These are phyloP conservation scores for Colletotrichum orchidophilum DNA, from an alignment of 2,329 filamentous ascomycete species.

Conservation along the genomic window DNA sequence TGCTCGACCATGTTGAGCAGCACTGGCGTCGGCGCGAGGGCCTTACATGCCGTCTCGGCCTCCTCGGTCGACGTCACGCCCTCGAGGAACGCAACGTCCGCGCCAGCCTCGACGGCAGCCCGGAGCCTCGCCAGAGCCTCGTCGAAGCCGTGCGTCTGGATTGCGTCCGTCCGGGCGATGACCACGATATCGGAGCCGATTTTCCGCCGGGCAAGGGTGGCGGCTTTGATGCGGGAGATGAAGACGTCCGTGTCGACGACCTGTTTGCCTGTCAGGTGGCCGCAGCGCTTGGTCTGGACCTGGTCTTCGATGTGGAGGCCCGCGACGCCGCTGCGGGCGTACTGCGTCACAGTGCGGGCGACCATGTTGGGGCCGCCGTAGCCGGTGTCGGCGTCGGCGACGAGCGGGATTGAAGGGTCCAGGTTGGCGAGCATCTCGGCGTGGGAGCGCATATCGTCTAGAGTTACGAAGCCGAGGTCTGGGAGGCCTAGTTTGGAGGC, in stretches of 20 bases:
- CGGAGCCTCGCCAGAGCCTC: conserved; percentile 61
- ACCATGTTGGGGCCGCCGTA: conserved; percentile 65
- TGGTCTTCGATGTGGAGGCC: conserved; percentile 72
- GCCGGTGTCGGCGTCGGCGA: conserved; percentile 69
- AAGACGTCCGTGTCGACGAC: conserved; percentile 63
- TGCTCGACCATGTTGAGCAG: conserved; percentile 67
- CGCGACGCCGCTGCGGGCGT: conserved; percentile 64
- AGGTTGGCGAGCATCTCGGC: conserved; percentile 73
- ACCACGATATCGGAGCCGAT: conserved; percentile 67
- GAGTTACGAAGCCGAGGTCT: conserved; percentile 69
- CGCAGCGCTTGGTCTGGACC: conserved; percentile 71
- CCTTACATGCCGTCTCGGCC: conserved; percentile 54
- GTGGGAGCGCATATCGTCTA: conserved; percentile 70
- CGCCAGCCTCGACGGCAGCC: conserved; percentile 62
- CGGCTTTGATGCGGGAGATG: conserved; percentile 65
- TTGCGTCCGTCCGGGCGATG: conserved; percentile 71
- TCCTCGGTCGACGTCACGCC: conserved; percentile 63
- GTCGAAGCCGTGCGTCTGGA: conserved; percentile 65
- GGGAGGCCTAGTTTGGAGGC: conserved; percentile 70
- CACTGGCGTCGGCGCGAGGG: conserved; percentile 59
- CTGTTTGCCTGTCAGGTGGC: conserved; percentile 70
- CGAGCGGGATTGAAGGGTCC: conserved; percentile 63
- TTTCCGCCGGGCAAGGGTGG: conserved; percentile 56
- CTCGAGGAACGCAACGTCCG: conserved; percentile 69
- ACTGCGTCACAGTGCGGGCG: conserved; percentile 61